Evolutionary conservation across 2,329 filamentous ascomycete species (phyloP), one percentile per base, ranked within the genome.

Genomic region (Herpotrichia juniperi): DNA sequence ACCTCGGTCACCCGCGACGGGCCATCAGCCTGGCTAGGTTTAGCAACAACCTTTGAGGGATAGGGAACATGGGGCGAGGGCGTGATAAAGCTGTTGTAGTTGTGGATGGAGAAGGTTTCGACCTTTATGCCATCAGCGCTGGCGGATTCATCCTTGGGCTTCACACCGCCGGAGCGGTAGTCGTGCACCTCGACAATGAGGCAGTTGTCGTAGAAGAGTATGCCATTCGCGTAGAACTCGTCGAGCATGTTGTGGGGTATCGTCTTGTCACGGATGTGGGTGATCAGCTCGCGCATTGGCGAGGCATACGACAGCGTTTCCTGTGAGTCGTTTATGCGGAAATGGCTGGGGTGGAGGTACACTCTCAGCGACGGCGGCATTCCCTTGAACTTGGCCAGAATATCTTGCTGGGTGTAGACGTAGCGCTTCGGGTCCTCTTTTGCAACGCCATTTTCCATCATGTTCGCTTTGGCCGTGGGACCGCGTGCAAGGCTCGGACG

Each of bases 181-280:
- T 97, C 91, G 65, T 96, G 85, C n/a, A 97, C 80, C 72, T 96
- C 88, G 30, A 99, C 92, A 61, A 99, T 97, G 51, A 99, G 82
- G 68, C 93, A 96, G 26, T 84, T 92, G 73, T 97, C 93, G 71
- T 97, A 99, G 69, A 96, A 97, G 9, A 83, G 81, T 12, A 96
- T 88, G 17, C 86, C 85, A 16, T 81, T 80, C 42, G 85, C 81
- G 24, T 87, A 81, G 48, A 99, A 84, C 61, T 93, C 88, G 42
- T 89, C 86, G 10, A 97, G 78, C 69, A 97, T 85, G 62, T 97
- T 92, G 73, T 97, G 92, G 1, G 94, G 94, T 30, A 99, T 81
- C 0, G 91, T 96, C 50, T 88, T 85, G 35, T 78, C 79, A 59
- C 83, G 83, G 40, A 97, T 74, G 72, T 96, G 92, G 60, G 96